phyloP scores from a whole-genome alignment of 805 yeast species.

The Metschnikowia amazonensis region DNA sequence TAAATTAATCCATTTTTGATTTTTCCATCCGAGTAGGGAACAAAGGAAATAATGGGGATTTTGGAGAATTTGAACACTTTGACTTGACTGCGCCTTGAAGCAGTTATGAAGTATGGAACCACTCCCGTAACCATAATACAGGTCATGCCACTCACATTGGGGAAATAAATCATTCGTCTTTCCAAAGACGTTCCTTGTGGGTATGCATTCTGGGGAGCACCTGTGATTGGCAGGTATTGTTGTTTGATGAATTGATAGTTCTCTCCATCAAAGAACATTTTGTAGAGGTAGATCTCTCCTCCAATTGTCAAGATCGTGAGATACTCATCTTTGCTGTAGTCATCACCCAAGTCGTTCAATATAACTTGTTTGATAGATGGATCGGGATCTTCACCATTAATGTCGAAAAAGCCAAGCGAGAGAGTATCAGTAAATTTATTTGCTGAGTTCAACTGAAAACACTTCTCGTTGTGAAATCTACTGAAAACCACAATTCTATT shows the following conservation, averaged over 20 bases:
- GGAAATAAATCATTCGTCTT: constrained; percentile 58
- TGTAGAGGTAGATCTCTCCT: constrained; percentile 72
- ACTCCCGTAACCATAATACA: constrained; percentile 71
- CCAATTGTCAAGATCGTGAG: constrained; percentile 72
- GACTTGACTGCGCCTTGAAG: constrained; percentile 60
- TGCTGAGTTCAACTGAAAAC: constrained; percentile 49
- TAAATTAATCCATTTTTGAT: constrained; percentile 56
- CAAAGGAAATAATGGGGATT: constrained; percentile 63
- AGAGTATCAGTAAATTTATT: constrained; percentile 45
- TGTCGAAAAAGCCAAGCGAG: constrained; percentile 46
- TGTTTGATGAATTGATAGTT: constrained; percentile 41
- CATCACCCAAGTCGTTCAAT: constrained; percentile 64
- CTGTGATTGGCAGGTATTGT: constrained; percentile 51
- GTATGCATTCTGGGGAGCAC: constrained; percentile 79
- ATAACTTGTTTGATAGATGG: constrained; percentile 68
- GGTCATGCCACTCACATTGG: constrained; percentile 54
- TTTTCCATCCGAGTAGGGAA: constrained; percentile 44
- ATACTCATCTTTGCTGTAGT: constrained; percentile 50
- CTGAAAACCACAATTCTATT: constrained; percentile 65
- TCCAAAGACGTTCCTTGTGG: constrained; percentile 66
- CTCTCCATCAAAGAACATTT: constrained; percentile 47
- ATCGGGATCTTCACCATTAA: constrained; percentile 56
- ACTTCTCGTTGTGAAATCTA: constrained; percentile 50
- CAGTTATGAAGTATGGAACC: constrained; percentile 65
- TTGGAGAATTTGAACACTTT: constrained; percentile 64